These are phyloP conservation scores for Huntiella bhutanensis DNA, from an alignment of 2,329 filamentous ascomycete species.

Conservation along the genomic window DNA sequence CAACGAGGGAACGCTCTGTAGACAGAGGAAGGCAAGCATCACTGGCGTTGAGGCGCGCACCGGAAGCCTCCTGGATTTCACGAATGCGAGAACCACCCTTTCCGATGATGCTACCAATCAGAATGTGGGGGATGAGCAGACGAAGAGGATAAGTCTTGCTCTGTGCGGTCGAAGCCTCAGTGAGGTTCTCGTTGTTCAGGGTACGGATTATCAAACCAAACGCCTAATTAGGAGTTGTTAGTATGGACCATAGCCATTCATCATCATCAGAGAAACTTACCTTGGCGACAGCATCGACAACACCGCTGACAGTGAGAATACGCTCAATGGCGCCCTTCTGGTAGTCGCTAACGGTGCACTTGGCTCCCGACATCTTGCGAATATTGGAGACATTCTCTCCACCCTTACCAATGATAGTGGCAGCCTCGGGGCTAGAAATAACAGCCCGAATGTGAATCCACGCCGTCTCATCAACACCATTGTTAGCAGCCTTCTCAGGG, in stretches of 20 bases:
- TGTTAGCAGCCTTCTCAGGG: constrained; percentile 22
- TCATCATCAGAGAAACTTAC: constrained; percentile 25
- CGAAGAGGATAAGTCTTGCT: constrained; percentile 96
- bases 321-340: constrained; percentile 92
- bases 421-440: constrained; percentile 92
- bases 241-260: not conserved
- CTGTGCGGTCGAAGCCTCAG: constrained; percentile 70
- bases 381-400: constrained; percentile 98
- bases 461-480: constrained; percentile 67
- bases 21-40: constrained; percentile 88
- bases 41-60: constrained; percentile 87
- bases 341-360: constrained; percentile 98
- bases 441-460: constrained; percentile 97
- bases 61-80: constrained; percentile 95
- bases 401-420: constrained; percentile 94
- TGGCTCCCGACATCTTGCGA: constrained; percentile 81
- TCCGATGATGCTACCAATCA: constrained; percentile 97
- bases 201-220: constrained; percentile 97
- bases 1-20: constrained; percentile 90
- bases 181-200: constrained; percentile 87
- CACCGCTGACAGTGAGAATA: constrained; percentile 90
- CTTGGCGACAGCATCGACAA: constrained; percentile 93
- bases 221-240: constrained; percentile 35
- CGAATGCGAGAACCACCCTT: constrained; percentile 92
- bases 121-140: constrained; percentile 84